A percentile compares a stretch with the other conserved stretches of the same genome.
phyloP scores from a whole-genome alignment of 2,329 filamentous ascomycete genomes.

The Achaetomium macrosporum region DNA sequence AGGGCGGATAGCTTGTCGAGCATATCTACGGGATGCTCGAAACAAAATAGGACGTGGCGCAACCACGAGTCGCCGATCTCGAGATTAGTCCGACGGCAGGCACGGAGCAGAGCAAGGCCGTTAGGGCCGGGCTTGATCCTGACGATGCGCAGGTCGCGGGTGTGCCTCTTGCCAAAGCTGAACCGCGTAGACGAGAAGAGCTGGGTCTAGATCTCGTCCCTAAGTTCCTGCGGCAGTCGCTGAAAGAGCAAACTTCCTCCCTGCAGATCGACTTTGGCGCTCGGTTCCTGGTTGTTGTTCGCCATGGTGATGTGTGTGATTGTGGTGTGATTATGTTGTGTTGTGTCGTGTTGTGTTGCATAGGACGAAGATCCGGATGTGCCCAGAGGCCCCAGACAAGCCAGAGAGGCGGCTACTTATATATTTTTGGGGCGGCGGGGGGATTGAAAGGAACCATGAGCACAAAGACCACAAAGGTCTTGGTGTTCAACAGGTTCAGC shows the following conservation, averaged over 20 bases:
- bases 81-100: background rate
- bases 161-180: background rate
- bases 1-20: slow-evolving; percentile 1
- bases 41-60: background rate
- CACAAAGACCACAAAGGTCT: too few species aligned
- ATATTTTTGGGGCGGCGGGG: too few species aligned
- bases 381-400: too few species aligned
- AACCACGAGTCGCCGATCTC: slow-evolving; percentile 5
- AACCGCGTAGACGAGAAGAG: slow-evolving; percentile 7
- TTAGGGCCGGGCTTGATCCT: background rate
- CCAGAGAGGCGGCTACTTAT: too few species aligned
- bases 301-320: background rate
- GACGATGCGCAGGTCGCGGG: background rate
- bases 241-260: background rate
- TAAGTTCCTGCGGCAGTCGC: slow-evolving; percentile 4
- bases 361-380: too few species aligned
- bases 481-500: too few species aligned
- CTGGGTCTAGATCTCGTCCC: background rate
- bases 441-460: too few species aligned
- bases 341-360: too few species aligned
- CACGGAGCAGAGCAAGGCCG: slow-evolving; percentile 1
- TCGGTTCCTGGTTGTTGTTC: background rate
- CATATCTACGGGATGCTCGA: background rate
- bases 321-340: too few species aligned
- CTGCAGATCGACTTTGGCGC: background rate